Evolutionary conservation across 2,329 filamentous ascomycete genomes (phyloP).

Genomic region (Aspergillus persii): DNA sequence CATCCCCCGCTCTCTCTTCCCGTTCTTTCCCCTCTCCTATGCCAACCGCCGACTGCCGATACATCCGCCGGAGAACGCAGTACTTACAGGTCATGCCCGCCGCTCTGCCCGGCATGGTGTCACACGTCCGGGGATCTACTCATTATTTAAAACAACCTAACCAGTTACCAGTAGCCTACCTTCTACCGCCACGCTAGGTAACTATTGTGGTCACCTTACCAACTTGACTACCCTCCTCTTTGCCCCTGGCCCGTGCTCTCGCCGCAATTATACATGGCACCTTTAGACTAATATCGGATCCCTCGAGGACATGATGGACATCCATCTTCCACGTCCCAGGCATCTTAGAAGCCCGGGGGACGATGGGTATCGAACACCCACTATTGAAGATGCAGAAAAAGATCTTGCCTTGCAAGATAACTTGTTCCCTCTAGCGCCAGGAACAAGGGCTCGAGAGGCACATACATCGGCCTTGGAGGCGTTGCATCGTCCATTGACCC

Average conservation of each 20-base stretch:
- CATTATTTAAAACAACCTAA: too few relatives aligned
- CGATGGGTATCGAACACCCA: slow-evolving; percentile 46
- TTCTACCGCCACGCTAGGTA: too few relatives aligned
- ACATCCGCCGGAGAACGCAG: too few relatives aligned
- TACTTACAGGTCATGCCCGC: too few relatives aligned
- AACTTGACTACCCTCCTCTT: too few relatives aligned
- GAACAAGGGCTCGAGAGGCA: slow-evolving; percentile 17
- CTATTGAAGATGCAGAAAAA: slow-evolving; percentile 43
- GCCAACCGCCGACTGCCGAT: too few relatives aligned
- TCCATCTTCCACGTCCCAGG: slow-evolving; percentile 25
- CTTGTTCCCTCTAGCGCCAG: slow-evolving; percentile 11
- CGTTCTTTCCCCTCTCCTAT: too few relatives aligned
- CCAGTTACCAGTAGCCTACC: not conserved
- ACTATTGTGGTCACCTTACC: too few relatives aligned
- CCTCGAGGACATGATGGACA: slow-evolving; percentile 12
- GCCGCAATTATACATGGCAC: not conserved
- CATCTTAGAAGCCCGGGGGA: slow-evolving; percentile 40
- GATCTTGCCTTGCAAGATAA: slow-evolving; percentile 15
- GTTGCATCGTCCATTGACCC: slow-evolving; percentile 21
- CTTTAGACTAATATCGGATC: not conserved
- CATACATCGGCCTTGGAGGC: slow-evolving; percentile 32
- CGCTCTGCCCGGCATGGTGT: too few relatives aligned
- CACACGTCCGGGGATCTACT: too few relatives aligned
- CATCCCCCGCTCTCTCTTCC: too few relatives aligned
- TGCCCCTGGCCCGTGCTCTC: too few relatives aligned